These are phyloP conservation scores for Kwoniella botswanensis DNA, from an alignment of 768 basidiomycete genomes.

Conservation along the genomic window DNA sequence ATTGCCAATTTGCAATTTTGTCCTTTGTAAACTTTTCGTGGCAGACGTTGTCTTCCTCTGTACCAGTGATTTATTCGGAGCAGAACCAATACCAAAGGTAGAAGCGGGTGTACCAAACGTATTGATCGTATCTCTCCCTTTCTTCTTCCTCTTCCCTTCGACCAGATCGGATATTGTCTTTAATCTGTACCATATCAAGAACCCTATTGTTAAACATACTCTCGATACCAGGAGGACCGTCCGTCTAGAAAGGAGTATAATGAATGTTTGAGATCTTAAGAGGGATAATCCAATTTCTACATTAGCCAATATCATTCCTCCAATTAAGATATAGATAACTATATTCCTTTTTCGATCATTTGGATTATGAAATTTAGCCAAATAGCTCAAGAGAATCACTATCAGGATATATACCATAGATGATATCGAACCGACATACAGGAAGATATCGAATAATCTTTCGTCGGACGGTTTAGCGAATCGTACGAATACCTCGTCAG, in stretches of 20 bases:
- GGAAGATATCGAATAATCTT: neutral
- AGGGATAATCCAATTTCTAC: conserved; percentile 10
- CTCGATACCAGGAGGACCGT: neutral
- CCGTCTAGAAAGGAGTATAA: neutral
- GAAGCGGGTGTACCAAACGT: conserved; percentile 19
- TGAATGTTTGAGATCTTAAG: neutral
- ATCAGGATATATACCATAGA: neutral
- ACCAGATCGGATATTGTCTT: neutral
- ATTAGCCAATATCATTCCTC: neutral
- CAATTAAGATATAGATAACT: neutral
- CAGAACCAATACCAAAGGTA: neutral
- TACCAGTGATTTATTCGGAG: neutral
- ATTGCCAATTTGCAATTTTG: conserved; percentile 13
- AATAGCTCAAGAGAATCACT: neutral
- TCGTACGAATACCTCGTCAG: neutral
- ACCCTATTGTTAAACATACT: neutral
- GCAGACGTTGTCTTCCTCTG: neutral
- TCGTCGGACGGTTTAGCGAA: neutral
- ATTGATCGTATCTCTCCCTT: conserved; percentile 5
- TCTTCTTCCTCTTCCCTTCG: neutral
- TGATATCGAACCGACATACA: neutral
- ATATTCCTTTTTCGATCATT: neutral
- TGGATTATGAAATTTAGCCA: neutral
- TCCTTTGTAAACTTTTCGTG: neutral
- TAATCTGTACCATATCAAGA: neutral